phyloP scores from a whole-genome alignment of 2,329 filamentous ascomycete genomes.

The Fusarium nygamai region DNA sequence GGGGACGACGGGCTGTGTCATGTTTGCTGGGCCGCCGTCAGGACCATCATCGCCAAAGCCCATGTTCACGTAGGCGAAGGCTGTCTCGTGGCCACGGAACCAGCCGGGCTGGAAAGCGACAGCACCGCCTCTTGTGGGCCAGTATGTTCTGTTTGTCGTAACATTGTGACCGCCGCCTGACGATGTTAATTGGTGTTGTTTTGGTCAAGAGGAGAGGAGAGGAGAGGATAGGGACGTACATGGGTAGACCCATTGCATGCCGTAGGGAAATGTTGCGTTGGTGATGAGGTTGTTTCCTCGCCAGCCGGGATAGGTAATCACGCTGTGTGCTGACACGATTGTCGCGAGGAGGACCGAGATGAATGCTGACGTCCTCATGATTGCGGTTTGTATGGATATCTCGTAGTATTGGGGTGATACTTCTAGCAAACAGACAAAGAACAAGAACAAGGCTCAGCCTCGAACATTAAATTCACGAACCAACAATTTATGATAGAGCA shows the following conservation, averaged over 20 bases:
- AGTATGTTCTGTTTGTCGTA: slow-evolving; percentile 87
- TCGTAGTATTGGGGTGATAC: neutral
- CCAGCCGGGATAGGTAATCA: slow-evolving; percentile 88
- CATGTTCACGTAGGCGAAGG: slow-evolving; percentile 90
- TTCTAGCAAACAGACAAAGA: neutral
- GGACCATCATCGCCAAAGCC: slow-evolving; percentile 79
- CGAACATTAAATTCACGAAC: slow-evolving; percentile 21
- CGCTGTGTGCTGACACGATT: slow-evolving; percentile 74
- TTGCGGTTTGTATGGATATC: slow-evolving; percentile 31
- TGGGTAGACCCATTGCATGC: slow-evolving; percentile 96
- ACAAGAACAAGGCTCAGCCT: slow-evolving; percentile 32
- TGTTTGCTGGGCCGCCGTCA: slow-evolving; percentile 77
- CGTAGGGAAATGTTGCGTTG: slow-evolving; percentile 82
- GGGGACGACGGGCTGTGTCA: slow-evolving; percentile 83
- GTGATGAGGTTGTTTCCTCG: slow-evolving; percentile 86
- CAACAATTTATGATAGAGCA: neutral
- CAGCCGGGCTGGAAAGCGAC: slow-evolving; percentile 92
- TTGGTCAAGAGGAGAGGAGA: neutral
- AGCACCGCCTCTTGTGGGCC: slow-evolving; percentile 90
- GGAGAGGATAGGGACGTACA: slow-evolving; percentile 72
- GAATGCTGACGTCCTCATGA: slow-evolving; percentile 58
- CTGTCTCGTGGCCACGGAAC: slow-evolving; percentile 88
- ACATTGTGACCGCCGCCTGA: slow-evolving; percentile 84
- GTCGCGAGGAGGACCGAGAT: slow-evolving; percentile 57
- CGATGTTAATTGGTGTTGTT: slow-evolving; percentile 13